Conservation (phyloP, 2,329 filamentous ascomycete species). For the Parasarocladium wereldwijsianum region DNA sequence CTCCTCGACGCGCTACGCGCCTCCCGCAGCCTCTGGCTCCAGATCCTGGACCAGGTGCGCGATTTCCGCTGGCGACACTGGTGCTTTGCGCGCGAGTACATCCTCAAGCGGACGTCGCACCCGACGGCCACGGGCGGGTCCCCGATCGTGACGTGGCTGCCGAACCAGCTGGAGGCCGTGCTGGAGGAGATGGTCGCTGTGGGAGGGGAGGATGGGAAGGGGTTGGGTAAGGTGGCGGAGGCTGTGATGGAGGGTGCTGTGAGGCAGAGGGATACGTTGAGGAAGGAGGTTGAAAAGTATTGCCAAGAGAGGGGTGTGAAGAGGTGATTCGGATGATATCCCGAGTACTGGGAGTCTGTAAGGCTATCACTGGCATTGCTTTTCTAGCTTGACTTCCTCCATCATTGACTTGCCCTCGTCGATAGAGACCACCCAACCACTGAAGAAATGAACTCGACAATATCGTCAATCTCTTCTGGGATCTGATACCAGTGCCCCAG, state of each 20-base stretch:
- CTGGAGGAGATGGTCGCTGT: conserved; percentile 54
- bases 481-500: conserved; percentile 13
- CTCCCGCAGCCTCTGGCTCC: conserved; percentile 45
- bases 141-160: conserved; percentile 73
- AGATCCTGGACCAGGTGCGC: conserved; percentile 58
- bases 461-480: conserved; percentile 2
- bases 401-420: too few relatives aligned
- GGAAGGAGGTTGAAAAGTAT: conserved; percentile 64
- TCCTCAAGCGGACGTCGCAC: conserved; percentile 61
- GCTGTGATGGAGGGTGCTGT: conserved; percentile 54
- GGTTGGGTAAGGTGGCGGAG: conserved; percentile 29
- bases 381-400: too few relatives aligned
- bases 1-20: conserved; percentile 33
- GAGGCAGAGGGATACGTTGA: conserved; percentile 48
- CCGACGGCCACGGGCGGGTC: conserved; percentile 69
- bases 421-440: conserved; percentile 1
- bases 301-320: conserved; percentile 44
- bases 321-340: too few relatives aligned
- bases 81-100: conserved; percentile 77
- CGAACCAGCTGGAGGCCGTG: conserved; percentile 66
- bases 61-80: conserved; percentile 76
- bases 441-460: conserved; percentile 3
- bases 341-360: too few relatives aligned
- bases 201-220: conserved; percentile 26
- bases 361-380: too few relatives aligned